Evolutionary conservation across 1,284 basidiomycete genomes (phyloP).

Genomic region (Heterobasidion parviporum): DNA sequence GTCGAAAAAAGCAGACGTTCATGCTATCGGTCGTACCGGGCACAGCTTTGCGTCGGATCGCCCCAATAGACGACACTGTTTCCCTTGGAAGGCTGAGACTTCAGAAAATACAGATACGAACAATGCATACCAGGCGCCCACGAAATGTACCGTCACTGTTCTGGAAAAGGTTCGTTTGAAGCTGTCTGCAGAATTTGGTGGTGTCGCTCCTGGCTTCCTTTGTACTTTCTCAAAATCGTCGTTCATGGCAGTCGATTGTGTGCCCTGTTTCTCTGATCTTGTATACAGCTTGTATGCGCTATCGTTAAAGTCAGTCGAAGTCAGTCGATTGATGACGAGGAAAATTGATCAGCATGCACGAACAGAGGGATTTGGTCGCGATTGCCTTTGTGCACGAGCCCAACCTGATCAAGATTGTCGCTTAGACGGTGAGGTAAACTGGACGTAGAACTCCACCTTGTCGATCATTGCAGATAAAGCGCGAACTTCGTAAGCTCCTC

Average conservation of each 20-base stretch:
- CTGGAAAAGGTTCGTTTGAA: constrained; percentile 32
- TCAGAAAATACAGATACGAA: too few species aligned
- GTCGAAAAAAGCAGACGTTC: constrained; percentile 25
- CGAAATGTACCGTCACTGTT: constrained; percentile 25
- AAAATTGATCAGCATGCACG: constrained; percentile 6
- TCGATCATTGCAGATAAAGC: constrained; percentile 33
- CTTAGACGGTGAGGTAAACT: constrained; percentile 1
- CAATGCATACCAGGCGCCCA: constrained; percentile 29
- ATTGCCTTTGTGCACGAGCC: constrained; percentile 24
- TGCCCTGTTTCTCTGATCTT: constrained; percentile 1
- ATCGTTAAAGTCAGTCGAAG: constrained; percentile 7
- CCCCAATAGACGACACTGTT: constrained; percentile 29
- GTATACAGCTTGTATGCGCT: constrained; percentile 31
- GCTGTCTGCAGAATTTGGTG: too few species aligned
- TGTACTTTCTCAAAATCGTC: background rate
- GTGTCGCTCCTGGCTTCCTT: too few species aligned
- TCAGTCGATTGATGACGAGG: background rate
- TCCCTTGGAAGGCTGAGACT: constrained; percentile 23
- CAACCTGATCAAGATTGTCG: constrained; percentile 17
- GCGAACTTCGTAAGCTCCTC: constrained; percentile 38
- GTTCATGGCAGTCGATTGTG: background rate
- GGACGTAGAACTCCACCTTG: constrained; percentile 15
- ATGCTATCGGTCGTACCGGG: constrained; percentile 15
- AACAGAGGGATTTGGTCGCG: constrained; percentile 28
- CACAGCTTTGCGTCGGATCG: constrained; percentile 16